phyloP scores from a whole-genome alignment of 1,284 basidiomycete genomes.

The Irpex rosettiformis region DNA sequence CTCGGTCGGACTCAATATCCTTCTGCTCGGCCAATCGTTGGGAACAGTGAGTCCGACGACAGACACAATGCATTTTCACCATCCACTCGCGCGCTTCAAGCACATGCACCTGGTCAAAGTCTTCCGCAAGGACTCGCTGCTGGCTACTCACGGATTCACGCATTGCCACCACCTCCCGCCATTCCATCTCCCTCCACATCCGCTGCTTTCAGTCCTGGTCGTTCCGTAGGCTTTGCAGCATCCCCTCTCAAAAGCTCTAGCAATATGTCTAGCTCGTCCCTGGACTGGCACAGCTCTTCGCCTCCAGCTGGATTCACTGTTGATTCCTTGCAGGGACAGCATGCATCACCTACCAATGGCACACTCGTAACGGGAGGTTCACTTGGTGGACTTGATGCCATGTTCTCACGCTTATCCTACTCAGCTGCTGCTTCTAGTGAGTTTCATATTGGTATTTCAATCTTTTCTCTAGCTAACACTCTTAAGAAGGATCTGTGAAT shows the following conservation, averaged over 20 bases:
- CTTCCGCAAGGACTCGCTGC: slow-evolving; percentile 87
- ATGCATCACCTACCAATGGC: slow-evolving; percentile 1
- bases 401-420: slow-evolving; percentile 31
- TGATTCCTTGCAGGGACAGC: neutral
- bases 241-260: slow-evolving; percentile 23
- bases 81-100: slow-evolving; percentile 63
- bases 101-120: slow-evolving; percentile 82
- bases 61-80: slow-evolving; percentile 51
- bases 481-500: slow-evolving; percentile 15
- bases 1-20: slow-evolving; percentile 20
- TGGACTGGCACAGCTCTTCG: slow-evolving; percentile 32
- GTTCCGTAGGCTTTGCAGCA: slow-evolving; percentile 24
- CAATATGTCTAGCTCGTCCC: slow-evolving; percentile 23
- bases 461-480: neutral
- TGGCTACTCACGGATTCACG: slow-evolving; percentile 81
- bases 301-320: slow-evolving; percentile 25
- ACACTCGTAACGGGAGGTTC: slow-evolving; percentile 11
- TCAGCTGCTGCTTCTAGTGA: slow-evolving; percentile 28
- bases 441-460: slow-evolving; percentile 10
- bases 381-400: slow-evolving; percentile 25
- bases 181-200: slow-evolving; percentile 40
- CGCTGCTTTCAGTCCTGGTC: slow-evolving; percentile 29
- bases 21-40: slow-evolving; percentile 28
- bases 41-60: slow-evolving; percentile 23
- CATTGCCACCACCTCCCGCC: slow-evolving; percentile 49